Conservation (phyloP, 2,329 filamentous ascomycete genomes). For the Fusarium chlamydosporum region DNA sequence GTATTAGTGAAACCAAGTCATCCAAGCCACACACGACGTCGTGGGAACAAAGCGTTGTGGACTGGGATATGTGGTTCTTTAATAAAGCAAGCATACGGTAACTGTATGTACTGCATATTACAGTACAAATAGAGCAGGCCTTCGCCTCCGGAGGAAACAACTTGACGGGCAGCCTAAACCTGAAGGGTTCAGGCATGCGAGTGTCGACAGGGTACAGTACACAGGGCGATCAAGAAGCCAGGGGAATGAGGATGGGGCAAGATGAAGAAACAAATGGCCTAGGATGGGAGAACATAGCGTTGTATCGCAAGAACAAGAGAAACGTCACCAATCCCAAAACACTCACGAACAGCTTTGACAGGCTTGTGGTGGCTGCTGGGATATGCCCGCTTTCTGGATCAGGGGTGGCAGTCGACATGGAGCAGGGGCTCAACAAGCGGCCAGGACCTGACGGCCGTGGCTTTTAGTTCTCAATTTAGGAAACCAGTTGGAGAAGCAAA, state of each 20-base stretch:
- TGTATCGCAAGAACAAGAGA: slow-evolving; percentile 47
- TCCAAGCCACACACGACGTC: slow-evolving; percentile 49
- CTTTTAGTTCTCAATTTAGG: slow-evolving; percentile 49
- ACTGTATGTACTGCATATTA: not conserved
- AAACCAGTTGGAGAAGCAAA: slow-evolving; percentile 43
- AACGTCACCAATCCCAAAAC: slow-evolving; percentile 48
- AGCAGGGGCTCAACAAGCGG: slow-evolving; percentile 48
- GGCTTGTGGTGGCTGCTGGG: slow-evolving; percentile 50
- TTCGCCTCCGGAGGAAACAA: slow-evolving; percentile 51
- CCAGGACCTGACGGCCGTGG: slow-evolving; percentile 44
- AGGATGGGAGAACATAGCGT: slow-evolving; percentile 43
- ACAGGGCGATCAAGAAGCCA: slow-evolving; percentile 52
- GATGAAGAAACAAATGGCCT: slow-evolving; percentile 51
- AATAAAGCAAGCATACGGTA: slow-evolving; percentile 36
- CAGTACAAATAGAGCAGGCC: slow-evolving; percentile 5
- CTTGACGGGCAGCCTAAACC: slow-evolving; percentile 51
- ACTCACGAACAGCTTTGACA: slow-evolving; percentile 47
- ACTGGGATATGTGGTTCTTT: slow-evolving; percentile 46
- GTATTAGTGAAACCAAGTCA: slow-evolving; percentile 51
- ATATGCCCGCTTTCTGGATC: slow-evolving; percentile 43
- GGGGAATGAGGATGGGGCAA: slow-evolving; percentile 44
- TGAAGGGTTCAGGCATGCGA: slow-evolving; percentile 51
- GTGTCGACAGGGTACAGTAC: slow-evolving; percentile 51
- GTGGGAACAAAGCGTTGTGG: slow-evolving; percentile 48
- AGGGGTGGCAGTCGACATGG: slow-evolving; percentile 48